These are phyloP conservation scores for Nakaseomyces glabratus DNA, from an alignment of 1,139 yeast genomes.

Conservation along the genomic window DNA sequence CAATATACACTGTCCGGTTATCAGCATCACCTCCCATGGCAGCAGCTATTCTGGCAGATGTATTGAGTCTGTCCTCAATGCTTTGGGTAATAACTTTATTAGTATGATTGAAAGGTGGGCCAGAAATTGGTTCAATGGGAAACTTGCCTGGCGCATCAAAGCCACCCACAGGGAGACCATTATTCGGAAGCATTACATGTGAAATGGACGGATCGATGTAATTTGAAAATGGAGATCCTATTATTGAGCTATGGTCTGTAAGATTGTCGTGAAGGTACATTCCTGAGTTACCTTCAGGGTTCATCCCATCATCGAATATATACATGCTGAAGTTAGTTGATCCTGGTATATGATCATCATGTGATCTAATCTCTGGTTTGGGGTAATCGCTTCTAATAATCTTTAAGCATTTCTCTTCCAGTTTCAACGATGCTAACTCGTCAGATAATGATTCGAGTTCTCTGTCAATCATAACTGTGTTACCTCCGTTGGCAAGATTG, in stretches of 20 bases:
- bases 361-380: slow-evolving; percentile 10
- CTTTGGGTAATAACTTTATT: slow-evolving; percentile 31
- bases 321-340: slow-evolving; percentile 1
- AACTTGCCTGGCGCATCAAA: slow-evolving; percentile 1
- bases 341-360: slow-evolving; percentile 8
- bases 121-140: slow-evolving; percentile 1
- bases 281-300: background rate
- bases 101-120: background rate
- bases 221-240: slow-evolving; percentile 2
- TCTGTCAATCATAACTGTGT: slow-evolving; percentile 4
- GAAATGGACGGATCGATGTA: slow-evolving; percentile 1
- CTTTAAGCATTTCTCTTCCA: slow-evolving; percentile 3
- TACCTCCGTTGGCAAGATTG: background rate
- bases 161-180: slow-evolving; percentile 4
- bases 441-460: slow-evolving; percentile 1
- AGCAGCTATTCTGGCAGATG: slow-evolving; percentile 67
- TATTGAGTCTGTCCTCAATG: slow-evolving; percentile 53
- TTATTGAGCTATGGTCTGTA: slow-evolving; percentile 3
- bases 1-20: slow-evolving; percentile 69
- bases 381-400: slow-evolving; percentile 8
- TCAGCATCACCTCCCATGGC: slow-evolving; percentile 72
- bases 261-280: slow-evolving; percentile 3
- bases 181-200: slow-evolving; percentile 3
- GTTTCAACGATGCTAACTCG: background rate
- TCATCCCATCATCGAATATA: slow-evolving; percentile 1